Percentiles rank a stretch among this genome's conserved stretches.
These are phyloP conservation scores for Hypoxylon cercidicola DNA, from an alignment of 495 filamentous ascomycete species.

Conservation along the genomic window DNA sequence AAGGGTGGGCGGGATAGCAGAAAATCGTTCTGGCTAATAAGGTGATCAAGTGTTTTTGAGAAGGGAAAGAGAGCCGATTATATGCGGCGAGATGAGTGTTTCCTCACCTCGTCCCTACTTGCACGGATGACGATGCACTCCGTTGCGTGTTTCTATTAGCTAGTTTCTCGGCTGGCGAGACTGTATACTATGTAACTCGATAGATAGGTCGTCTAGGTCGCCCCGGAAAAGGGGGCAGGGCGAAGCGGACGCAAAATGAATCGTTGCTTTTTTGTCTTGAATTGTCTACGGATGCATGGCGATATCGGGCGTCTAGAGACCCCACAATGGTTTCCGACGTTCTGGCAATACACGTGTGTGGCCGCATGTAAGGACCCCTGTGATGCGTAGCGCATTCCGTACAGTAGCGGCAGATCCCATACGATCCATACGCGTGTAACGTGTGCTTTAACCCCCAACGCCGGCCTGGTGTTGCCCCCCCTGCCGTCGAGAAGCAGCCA, in stretches of 20 bases:
- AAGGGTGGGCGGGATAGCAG: constrained; percentile 33
- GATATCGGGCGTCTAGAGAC: constrained; percentile 7
- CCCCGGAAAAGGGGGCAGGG: neutral
- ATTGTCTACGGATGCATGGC: neutral
- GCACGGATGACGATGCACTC: constrained; percentile 20
- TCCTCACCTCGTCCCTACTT: constrained; percentile 3
- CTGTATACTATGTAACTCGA: constrained; percentile 26
- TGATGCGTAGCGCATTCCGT: constrained; percentile 23
- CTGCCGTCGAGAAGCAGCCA: constrained; percentile 15
- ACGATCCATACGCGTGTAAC: neutral
- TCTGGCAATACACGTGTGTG: constrained; percentile 20
- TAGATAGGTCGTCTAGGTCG: neutral
- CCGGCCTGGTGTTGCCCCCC: neutral
- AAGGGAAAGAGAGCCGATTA: neutral
- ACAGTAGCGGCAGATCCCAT: constrained; percentile 40
- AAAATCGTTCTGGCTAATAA: constrained; percentile 34
- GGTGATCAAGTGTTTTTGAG: constrained; percentile 13
- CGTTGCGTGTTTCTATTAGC: constrained; percentile 18
- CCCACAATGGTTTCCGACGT: constrained; percentile 28
- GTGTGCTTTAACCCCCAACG: constrained; percentile 2
- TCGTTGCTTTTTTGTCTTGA: neutral
- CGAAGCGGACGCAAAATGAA: neutral
- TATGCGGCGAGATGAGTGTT: constrained; percentile 5
- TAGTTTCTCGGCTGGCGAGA: constrained; percentile 4
- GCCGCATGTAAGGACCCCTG: constrained; percentile 10